Base-by-base conservation (phyloP, 1,284 basidiomycete species). In the Apiotrichum laibachii region DNA sequence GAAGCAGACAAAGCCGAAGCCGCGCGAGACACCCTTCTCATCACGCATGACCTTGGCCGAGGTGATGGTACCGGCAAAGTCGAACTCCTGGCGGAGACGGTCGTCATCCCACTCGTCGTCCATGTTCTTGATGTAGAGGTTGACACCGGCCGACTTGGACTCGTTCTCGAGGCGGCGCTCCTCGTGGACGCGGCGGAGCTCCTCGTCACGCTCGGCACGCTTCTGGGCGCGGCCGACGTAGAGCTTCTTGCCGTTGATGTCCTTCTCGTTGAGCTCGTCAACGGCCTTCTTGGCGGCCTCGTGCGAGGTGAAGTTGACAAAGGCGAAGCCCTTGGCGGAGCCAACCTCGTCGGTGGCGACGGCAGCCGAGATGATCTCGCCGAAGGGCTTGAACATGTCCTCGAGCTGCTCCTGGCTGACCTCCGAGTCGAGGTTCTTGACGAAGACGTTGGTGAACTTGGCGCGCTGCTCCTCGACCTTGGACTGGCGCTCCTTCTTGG, bases 31-130 rank as follows among this genome's bases (percentile, higher is more conserved):
- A 39, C 68, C 86, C 81, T 91, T 92, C 69, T 97, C 93, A 79
- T 96, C 94, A 69, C 90, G 88, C 96, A 99, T 99, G 79, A 99
- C 90, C 84, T 97, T 98, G 85, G 90, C 95, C 76, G 92, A 95
- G 66, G 95, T 99, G 82, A 99, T 94, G 68, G 90, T 86, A 62
- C 96, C 96, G 78, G 92, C 99, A 33, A 92, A 88, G 80, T 97
- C 93, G 72, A 99, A 99, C 81, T 99, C 94, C 66, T 84, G 82
- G 64, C 91, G 89, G 72, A 97, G 88, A 79, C 92, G 92, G 64
- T 97, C 93, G 74, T 97, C 94, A 74, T 95, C 91, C 70, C 93
- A 85, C 71, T 94, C 90, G 73, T 95, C 92, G 68, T 82, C 81
- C 63, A 82, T 82, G 83, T 99, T 99, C 86, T 99, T 99, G 86